Conservation (phyloP, 495 filamentous ascomycete species). For the Talaromyces stipitatus region DNA sequence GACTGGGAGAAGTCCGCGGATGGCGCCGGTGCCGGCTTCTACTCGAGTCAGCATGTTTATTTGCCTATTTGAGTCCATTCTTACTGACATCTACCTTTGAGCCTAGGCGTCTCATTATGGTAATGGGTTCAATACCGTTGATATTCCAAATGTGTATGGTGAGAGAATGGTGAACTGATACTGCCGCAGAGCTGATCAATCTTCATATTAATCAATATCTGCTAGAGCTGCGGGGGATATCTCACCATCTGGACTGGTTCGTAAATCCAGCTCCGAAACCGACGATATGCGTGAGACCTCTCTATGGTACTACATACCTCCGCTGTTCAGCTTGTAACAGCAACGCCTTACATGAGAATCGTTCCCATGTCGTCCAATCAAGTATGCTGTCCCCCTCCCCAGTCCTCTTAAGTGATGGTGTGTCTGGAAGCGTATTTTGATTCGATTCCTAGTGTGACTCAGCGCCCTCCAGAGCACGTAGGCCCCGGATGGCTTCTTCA, state of each 20-base stretch:
- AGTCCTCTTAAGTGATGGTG: no score
- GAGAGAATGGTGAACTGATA: background rate
- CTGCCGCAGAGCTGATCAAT: background rate
- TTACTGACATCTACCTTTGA: background rate
- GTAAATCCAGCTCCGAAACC: background rate
- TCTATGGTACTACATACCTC: background rate
- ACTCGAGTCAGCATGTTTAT: background rate
- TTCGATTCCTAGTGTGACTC: no score
- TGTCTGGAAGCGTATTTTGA: no score
- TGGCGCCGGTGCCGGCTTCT: background rate
- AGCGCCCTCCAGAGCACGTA: no score
- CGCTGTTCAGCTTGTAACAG: background rate
- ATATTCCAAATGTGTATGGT: background rate
- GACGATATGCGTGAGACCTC: background rate
- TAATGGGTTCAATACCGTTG: background rate
- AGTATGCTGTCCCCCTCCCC: background rate
- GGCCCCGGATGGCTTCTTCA: background rate
- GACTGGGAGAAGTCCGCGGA: constrained; percentile 1
- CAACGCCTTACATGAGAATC: background rate
- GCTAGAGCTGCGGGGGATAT: background rate
- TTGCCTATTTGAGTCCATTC: background rate
- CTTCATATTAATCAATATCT: background rate
- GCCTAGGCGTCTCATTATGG: background rate
- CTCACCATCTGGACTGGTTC: background rate
- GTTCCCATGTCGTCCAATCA: background rate